Evolutionary conservation across 306 rosid genomes (phyloP), one percentile per base, ranked within the genome.

Genomic region (Gynostemma pentaphyllum): DNA sequence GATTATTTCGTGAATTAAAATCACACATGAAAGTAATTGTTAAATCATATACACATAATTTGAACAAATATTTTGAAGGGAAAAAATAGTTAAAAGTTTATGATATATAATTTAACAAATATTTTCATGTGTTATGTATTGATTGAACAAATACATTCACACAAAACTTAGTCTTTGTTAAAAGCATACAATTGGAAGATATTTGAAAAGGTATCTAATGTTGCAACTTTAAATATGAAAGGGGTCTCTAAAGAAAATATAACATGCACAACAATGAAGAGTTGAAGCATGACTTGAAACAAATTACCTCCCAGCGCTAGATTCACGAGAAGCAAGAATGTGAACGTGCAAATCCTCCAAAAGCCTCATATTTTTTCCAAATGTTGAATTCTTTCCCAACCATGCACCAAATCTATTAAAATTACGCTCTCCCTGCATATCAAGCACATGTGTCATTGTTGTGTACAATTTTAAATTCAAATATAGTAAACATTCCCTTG

Each of bases 391-490:
- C 76, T 88, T 92, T 62, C 99, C 96, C 32, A 92, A 73, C 99
- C 99, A 92, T 18, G 95, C 95, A 39, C 96, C 90, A 78, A 92
- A 92, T 72, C 99, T 85, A 64, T 84, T 92, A 67, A 77, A 92
- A 76, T 86, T 88, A 15, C 90, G 73, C 74, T 92, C 96, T 66
- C 88, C 90, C 96, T 92, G 84, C 75, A 74, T 22, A 71, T 5
- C 36, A 70, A 36, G 60, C 22, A 59, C 64, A 6, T 18, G 13
- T 27, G 39, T 6, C n/a, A n/a, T n/a, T 23, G 46, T 21, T 57
- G 2, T 19, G 64, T 36, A 59, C 21, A 11, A 59, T 12, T 28
- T 55, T 1, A 34, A 37, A 59, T 56, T 22, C 63, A 10, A 56
- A 42, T 32, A 34, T 57, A 47, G 52, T 15, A 42, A 11, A 62